Percentiles rank a stretch among this genome's conserved stretches.
phyloP scores from a whole-genome alignment of 768 basidiomycete species.

The Mycena metata region DNA sequence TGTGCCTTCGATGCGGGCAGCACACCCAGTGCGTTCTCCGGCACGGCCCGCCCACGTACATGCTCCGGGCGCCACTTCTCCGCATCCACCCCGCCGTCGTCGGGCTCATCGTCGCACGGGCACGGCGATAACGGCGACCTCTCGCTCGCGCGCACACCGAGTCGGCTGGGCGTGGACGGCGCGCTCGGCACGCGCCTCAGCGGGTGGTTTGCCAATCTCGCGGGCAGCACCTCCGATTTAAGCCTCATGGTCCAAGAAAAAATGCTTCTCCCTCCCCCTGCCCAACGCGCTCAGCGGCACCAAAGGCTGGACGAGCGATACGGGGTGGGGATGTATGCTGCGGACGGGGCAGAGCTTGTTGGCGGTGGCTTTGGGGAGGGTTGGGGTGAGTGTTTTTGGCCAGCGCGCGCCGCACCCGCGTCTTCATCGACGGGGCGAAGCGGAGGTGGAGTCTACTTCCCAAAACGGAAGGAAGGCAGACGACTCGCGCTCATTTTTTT shows the following conservation, averaged over 20 bases:
- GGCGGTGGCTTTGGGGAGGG: conserved; percentile 73
- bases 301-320: conserved; percentile 53
- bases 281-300: background rate
- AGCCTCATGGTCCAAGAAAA: background rate
- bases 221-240: conserved; percentile 13
- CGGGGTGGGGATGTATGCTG: conserved; percentile 88
- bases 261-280: background rate
- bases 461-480: too few species aligned
- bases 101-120: conserved; percentile 40
- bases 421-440: too few species aligned
- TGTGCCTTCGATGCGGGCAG: conserved; percentile 53
- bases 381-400: conserved; percentile 72
- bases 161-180: conserved; percentile 67
- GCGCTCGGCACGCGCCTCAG: conserved; percentile 43
- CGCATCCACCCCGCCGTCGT: conserved; percentile 42
- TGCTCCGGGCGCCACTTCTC: conserved; percentile 60
- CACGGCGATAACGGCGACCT: conserved; percentile 54
- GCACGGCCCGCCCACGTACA: conserved; percentile 56
- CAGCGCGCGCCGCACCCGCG: too few species aligned
- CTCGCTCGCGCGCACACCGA: conserved; percentile 59
- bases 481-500: too few species aligned
- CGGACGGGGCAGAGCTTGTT: conserved; percentile 81
- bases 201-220: conserved; percentile 41
- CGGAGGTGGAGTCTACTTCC: too few species aligned
- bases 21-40: conserved; percentile 56